A percentile compares a stretch with the other conserved stretches of the same genome.
phyloP scores from a whole-genome alignment of 805 yeast species.

The Metschnikowia hibisci region DNA sequence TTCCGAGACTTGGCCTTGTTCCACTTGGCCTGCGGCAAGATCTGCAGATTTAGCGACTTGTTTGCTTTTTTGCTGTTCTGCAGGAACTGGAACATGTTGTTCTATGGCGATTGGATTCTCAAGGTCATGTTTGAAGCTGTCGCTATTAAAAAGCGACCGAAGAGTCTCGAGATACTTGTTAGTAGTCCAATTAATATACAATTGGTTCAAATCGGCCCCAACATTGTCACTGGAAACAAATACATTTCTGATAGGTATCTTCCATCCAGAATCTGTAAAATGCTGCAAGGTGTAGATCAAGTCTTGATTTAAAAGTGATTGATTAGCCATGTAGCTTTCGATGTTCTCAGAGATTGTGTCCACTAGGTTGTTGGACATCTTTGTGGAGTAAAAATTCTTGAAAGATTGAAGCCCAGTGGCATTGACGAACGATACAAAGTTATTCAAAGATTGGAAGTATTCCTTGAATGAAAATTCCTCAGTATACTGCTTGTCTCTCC shows the following conservation, averaged over 20 bases:
- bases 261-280: constrained; percentile 23
- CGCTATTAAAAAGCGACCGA: constrained; percentile 18
- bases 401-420: constrained; percentile 19
- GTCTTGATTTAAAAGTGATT: constrained; percentile 17
- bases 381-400: constrained; percentile 25
- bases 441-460: constrained; percentile 24
- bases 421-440: constrained; percentile 31
- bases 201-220: constrained; percentile 23
- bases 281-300: constrained; percentile 20
- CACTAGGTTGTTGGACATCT: constrained; percentile 28
- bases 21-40: not conserved
- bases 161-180: constrained; percentile 32
- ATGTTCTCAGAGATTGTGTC: constrained; percentile 31
- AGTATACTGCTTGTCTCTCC: not conserved
- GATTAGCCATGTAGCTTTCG: constrained; percentile 16
- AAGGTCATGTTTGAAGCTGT: constrained; percentile 6
- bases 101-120: constrained; percentile 10
- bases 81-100: constrained; percentile 15
- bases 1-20: constrained; percentile 4
- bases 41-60: not conserved
- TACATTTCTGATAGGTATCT: constrained; percentile 20
- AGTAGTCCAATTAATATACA: constrained; percentile 30
- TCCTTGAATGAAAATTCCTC: constrained; percentile 3
- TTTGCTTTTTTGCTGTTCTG: constrained; percentile 5
- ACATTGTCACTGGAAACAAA: constrained; percentile 16